Evolutionary conservation across 2,329 filamentous ascomycete species (phyloP), one percentile per base, ranked within the genome.

Genomic region (Paraphoma chrysanthemicola): DNA sequence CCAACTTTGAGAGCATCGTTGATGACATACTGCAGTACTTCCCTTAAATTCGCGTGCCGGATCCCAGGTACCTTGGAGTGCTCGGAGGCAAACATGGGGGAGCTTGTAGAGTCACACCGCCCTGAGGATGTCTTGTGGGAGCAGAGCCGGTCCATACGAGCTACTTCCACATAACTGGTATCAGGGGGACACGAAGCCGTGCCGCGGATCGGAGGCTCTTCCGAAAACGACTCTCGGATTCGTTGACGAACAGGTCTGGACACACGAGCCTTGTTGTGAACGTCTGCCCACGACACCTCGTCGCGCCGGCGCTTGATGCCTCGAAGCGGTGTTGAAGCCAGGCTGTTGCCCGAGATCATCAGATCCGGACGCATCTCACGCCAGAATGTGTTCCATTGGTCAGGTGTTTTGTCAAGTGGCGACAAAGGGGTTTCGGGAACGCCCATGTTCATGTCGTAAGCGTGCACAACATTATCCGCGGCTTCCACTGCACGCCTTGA

Each of bases 361-460:
- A 81, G 78, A 18, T 81, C 75, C 14, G 80, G 78, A 49, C 76
- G 72, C 55, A 66, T 72, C n/a, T 81, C 74, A 41, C 60, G 65
- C 56, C 68, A 65, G 50, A 68, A 67, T 4, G 60, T 63, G 44
- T 73, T 72, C 59, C 68, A 63, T 42, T 65, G 64, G 33, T 67
- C 56, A 9, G 63, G 51, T 1, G 63, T 67, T 17, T 75, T 72
- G 36, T 78, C 74, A 6, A 72, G 57, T n/a, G 75, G 79, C 36
- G 79, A 78, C 44, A 80, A 74, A 7, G 85, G 86, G 11, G 84
- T 86, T 60, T 89, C 86, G n/a, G 89, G 88, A 42, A 91, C 83
- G 64, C 89, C 86, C 87, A 91, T 89, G 68, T 91, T 88, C 75
- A 91, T 85, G 68, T 91, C 89, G 65, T 90, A 90, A 11, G 89